phyloP scores from a whole-genome alignment of 805 yeast species.

The Scheffersomyces amazonensis region DNA sequence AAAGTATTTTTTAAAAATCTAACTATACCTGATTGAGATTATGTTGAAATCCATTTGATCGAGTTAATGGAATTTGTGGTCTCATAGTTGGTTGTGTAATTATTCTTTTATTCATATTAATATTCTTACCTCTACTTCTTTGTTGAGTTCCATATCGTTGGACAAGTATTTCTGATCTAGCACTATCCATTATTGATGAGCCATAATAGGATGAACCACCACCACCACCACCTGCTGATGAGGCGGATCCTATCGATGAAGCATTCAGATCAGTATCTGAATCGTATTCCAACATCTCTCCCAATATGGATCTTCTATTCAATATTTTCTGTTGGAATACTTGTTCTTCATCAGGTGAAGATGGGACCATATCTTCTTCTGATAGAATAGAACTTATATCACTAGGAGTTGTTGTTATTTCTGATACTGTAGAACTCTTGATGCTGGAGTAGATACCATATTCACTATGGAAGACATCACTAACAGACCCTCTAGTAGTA shows the following conservation, averaged over 20 bases:
- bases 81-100: neutral
- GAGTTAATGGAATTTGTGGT: neutral
- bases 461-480: neutral
- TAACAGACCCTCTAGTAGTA: too few species aligned
- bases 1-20: neutral
- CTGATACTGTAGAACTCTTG: neutral
- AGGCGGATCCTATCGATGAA: neutral
- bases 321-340: slow-evolving; percentile 22
- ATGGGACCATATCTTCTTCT: neutral
- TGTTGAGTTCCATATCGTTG: slow-evolving; percentile 6
- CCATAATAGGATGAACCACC: neutral
- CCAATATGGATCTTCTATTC: slow-evolving; percentile 40
- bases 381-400: neutral
- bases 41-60: slow-evolving; percentile 3
- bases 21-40: neutral
- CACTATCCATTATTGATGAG: neutral
- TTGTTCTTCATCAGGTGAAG: slow-evolving; percentile 9
- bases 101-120: neutral
- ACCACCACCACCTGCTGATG: neutral
- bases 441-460: neutral
- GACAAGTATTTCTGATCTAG: neutral
- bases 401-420: neutral
- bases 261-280: slow-evolving; percentile 14
- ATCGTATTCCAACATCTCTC: slow-evolving; percentile 44
- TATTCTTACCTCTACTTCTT: neutral